These are phyloP conservation scores for Coemansia sp. DNA, from an alignment of 192 early-diverging fungal species.

Conservation along the genomic window DNA sequence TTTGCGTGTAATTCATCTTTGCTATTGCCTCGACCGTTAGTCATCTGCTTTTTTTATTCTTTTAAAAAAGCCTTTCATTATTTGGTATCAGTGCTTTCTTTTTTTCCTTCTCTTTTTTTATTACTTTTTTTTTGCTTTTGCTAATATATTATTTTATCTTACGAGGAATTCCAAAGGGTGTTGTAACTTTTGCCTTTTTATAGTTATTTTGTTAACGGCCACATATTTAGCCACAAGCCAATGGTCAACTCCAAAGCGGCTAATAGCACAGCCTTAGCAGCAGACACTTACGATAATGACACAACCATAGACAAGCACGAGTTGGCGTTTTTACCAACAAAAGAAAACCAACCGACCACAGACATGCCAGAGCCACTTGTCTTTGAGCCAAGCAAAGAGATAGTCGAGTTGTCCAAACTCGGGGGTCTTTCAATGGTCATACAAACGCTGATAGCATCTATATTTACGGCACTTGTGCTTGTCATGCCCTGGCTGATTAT, in stretches of 20 bases:
- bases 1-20: neutral
- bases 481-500: slow-evolving; percentile 30
- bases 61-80: neutral
- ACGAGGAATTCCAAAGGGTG: too few species aligned
- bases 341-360: neutral
- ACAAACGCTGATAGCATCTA: slow-evolving; percentile 26
- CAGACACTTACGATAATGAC: neutral
- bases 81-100: too few species aligned
- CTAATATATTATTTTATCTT: too few species aligned
- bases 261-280: neutral
- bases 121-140: neutral
- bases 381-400: slow-evolving; percentile 42
- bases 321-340: neutral
- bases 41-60: too few species aligned
- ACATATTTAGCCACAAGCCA: neutral
- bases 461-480: slow-evolving; percentile 38
- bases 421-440: slow-evolving; percentile 25
- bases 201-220: neutral
- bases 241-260: neutral
- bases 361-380: slow-evolving; percentile 23
- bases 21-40: neutral
- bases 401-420: slow-evolving; percentile 29
- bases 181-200: neutral
- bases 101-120: slow-evolving; percentile 1
- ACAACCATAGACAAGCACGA: neutral